Base-by-base conservation (phyloP, 768 basidiomycete genomes). In the Trametes elegans region DNA sequence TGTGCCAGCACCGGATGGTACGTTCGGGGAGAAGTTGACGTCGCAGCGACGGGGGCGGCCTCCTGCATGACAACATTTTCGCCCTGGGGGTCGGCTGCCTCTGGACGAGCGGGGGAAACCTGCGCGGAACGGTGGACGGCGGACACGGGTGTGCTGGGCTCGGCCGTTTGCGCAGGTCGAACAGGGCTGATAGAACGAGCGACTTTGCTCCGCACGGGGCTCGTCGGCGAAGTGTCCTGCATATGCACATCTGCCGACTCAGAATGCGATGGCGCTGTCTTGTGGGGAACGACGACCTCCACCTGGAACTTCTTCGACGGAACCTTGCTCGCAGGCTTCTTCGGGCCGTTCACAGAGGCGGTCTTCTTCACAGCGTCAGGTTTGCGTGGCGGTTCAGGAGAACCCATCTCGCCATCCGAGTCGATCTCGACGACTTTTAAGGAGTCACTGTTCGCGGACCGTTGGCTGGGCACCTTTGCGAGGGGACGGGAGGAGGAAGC, bases 1-100 rank as follows among this genome's bases (percentile, higher is more conserved):
- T 56, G 43, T 16, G 66, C 29, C 40, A 67, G 50, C 58, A 68
- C 43, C 53, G 69, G 57, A 26, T 59, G 57, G 29, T 54, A 59
- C 6, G 57, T 39, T 11, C 31, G 57, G 4, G 51, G 51, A 8
- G 57, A 49, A 8, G 38, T 27, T 27, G 57, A 8, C 2, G 31
- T 23, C 7, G 28, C 11, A 4, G n/a, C 32, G 28, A 27, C 57
- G 18, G 51, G 62, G 26, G 36, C 54, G 5, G 54, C 27, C 27
- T 41, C 32, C 5, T n/a, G 38, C 21, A 44, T 47, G 6, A 13
- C 18, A 1, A 34, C 49, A 23, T 52, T 32, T 1, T 7, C 40
- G 13, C 31, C 14, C 5, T 23, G 35, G 2, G 27, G 10, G n/a
- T 38, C 34, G 1, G 7, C 26, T 13, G 9, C 3, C 3, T 7